These are phyloP conservation scores for Tricholoma furcatifolium DNA, from an alignment of 768 basidiomycete species.

Conservation along the genomic window DNA sequence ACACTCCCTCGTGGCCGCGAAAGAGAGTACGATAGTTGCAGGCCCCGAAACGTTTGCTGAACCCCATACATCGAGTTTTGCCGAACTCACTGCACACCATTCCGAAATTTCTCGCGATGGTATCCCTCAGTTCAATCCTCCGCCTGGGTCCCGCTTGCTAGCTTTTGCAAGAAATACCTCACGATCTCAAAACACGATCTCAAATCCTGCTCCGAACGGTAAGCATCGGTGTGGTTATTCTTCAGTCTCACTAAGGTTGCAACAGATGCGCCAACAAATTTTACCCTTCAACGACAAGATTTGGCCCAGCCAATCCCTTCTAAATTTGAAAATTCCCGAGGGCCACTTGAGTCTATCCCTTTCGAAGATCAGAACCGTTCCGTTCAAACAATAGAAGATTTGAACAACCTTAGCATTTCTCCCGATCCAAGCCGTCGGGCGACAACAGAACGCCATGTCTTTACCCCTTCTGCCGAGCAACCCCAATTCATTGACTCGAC, in stretches of 20 bases:
- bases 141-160: constrained; percentile 50
- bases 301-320: constrained; percentile 15
- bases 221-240: constrained; percentile 3
- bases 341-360: constrained; percentile 47
- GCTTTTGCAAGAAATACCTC: constrained; percentile 37
- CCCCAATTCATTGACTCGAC: constrained; percentile 7
- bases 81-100: neutral
- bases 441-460: constrained; percentile 14
- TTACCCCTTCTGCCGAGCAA: constrained; percentile 19
- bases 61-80: neutral
- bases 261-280: constrained; percentile 7
- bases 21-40: constrained; percentile 2
- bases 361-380: constrained; percentile 50
- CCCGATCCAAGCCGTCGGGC: constrained; percentile 15
- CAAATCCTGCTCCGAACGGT: constrained; percentile 25
- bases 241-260: neutral
- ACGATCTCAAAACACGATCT: constrained; percentile 24
- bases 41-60: neutral
- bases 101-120: constrained; percentile 3
- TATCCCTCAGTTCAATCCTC: constrained; percentile 43
- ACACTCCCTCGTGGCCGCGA: constrained; percentile 11
- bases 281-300: constrained; percentile 17
- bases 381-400: constrained; percentile 22
- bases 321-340: constrained; percentile 29
- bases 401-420: constrained; percentile 7